Evolutionary conservation across 176 grass and related monocot genomes (phyloP).

Genomic region (Zoysia japonica): DNA sequence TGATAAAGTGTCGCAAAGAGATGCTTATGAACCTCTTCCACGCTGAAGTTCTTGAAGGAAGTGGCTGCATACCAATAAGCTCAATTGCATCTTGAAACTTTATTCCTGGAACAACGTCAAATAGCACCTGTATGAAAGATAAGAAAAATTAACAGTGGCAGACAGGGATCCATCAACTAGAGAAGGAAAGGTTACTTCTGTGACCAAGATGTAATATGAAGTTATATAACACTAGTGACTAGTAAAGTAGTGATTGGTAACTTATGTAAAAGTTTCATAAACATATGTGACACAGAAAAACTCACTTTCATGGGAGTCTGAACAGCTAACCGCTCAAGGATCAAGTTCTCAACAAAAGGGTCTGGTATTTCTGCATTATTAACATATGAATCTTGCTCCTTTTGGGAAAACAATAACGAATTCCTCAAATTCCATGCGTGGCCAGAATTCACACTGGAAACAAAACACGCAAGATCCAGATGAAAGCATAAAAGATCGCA

Average conservation of each 20-base stretch:
- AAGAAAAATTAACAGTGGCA: slow-evolving; percentile 7
- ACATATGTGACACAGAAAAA: slow-evolving; percentile 19
- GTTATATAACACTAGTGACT: slow-evolving; percentile 1
- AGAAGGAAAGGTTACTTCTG: slow-evolving; percentile 19
- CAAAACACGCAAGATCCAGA: slow-evolving; percentile 82
- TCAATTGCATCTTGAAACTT: slow-evolving; percentile 85
- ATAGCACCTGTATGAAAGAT: slow-evolving; percentile 62
- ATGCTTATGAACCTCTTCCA: slow-evolving; percentile 73
- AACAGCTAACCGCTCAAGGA: slow-evolving; percentile 85
- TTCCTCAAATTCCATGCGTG: slow-evolving; percentile 63
- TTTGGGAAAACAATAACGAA: slow-evolving; percentile 74
- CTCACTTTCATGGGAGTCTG: slow-evolving; percentile 89
- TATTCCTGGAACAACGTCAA: slow-evolving; percentile 85
- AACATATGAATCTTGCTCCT: slow-evolving; percentile 52
- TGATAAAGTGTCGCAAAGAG: slow-evolving; percentile 21
- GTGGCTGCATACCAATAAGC: slow-evolving; percentile 80
- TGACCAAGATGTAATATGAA: not conserved
- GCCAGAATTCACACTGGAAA: slow-evolving; percentile 91
- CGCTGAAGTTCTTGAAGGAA: slow-evolving; percentile 65
- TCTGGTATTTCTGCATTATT: slow-evolving; percentile 57
- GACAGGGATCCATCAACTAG: not conserved
- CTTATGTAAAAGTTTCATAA: slow-evolving; percentile 28
- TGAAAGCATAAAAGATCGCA: slow-evolving; percentile 95
- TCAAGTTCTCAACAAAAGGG: slow-evolving; percentile 94
- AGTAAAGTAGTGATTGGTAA: not conserved